phyloP scores from a whole-genome alignment of 345 rosid genomes.

The Odontarrhena argentea region DNA sequence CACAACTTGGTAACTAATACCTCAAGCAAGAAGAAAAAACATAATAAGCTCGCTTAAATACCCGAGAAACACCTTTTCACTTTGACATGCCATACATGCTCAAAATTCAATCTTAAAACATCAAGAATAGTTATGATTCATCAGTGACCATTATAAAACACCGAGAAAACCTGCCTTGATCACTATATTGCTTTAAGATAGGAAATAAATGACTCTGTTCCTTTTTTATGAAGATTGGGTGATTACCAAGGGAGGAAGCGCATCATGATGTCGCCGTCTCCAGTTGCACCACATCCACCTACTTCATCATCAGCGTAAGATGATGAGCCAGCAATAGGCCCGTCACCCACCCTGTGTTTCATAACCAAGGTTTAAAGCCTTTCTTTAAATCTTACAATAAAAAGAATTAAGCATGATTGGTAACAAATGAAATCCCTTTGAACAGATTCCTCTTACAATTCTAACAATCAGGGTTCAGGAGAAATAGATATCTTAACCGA shows the following conservation, averaged over 20 bases:
- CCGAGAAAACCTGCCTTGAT: not conserved
- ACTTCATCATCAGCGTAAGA: conserved; percentile 81
- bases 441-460: not conserved
- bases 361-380: not conserved
- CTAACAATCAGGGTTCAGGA: not conserved
- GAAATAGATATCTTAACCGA: not conserved
- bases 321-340: conserved; percentile 90
- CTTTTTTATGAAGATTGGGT: conserved; percentile 6
- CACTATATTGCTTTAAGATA: not conserved
- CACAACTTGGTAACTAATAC: conserved; percentile 84
- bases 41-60: not conserved
- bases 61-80: not conserved
- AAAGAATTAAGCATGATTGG: not conserved
- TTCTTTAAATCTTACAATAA: not conserved
- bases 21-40: conserved; percentile 7
- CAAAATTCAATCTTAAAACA: not conserved
- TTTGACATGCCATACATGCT: conserved; percentile 8
- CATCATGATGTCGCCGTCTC: conserved; percentile 98
- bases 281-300: conserved; percentile 98
- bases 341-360: conserved; percentile 81
- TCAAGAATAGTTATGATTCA: not conserved
- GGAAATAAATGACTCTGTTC: not conserved
- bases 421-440: not conserved
- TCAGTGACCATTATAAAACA: not conserved
- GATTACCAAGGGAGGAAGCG: conserved; percentile 93